Percentiles rank a stretch among this genome's conserved stretches.
Conservation (phyloP, 208 protist genomes). For the Leishmania turanica region DNA sequence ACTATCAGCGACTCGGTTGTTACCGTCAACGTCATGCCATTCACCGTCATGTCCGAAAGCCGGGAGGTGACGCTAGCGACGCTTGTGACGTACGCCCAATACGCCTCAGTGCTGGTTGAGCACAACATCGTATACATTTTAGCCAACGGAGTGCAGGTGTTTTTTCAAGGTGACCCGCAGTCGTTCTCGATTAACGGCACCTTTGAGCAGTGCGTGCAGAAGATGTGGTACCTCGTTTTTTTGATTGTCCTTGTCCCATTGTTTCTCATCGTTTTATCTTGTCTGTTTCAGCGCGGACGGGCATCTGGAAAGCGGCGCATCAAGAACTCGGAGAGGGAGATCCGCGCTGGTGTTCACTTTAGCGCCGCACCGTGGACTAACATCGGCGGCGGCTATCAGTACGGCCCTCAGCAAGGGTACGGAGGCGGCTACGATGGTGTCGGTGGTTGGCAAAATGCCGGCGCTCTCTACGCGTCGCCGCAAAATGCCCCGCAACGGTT, state of each 20-base stretch:
- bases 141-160: constrained; percentile 41
- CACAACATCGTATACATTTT: constrained; percentile 50
- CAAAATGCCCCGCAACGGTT: not conserved
- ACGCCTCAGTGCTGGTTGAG: constrained; percentile 49
- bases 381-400: constrained; percentile 17
- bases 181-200: constrained; percentile 31
- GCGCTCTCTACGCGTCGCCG: not conserved
- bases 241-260: constrained; percentile 73
- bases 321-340: constrained; percentile 56
- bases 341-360: constrained; percentile 66
- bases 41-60: constrained; percentile 31
- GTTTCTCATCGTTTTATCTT: constrained; percentile 54
- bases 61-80: constrained; percentile 41
- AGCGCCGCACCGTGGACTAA: constrained; percentile 12
- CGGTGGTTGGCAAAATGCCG: not conserved
- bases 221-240: constrained; percentile 89
- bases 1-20: constrained; percentile 7
- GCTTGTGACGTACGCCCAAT: constrained; percentile 46
- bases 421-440: constrained; percentile 5
- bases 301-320: constrained; percentile 51
- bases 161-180: constrained; percentile 33
- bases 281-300: constrained; percentile 52
- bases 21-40: constrained; percentile 10
- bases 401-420: constrained; percentile 16
- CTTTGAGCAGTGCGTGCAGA: constrained; percentile 39